Conservation (phyloP, 2,329 filamentous ascomycete genomes). For the Nannizziopsis arthrosporioides region DNA sequence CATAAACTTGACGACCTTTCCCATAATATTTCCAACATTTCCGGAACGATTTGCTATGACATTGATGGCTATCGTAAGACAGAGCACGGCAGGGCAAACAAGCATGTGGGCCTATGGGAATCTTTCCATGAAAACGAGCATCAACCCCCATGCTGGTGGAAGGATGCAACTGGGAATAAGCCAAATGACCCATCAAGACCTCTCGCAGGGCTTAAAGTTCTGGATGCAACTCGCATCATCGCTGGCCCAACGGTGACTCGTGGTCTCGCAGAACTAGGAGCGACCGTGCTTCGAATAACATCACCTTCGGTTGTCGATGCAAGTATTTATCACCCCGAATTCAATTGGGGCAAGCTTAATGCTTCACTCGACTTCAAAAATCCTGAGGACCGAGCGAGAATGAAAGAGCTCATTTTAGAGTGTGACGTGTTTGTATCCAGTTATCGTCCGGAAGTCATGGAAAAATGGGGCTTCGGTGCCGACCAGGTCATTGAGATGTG, state of each 20-base stretch:
- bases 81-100: constrained; percentile 35
- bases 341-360: constrained; percentile 43
- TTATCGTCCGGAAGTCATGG: constrained; percentile 39
- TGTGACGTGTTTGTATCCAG: constrained; percentile 43
- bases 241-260: constrained; percentile 37
- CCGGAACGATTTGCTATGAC: constrained; percentile 31
- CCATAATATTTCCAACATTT: not conserved
- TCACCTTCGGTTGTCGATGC: constrained; percentile 32
- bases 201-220: constrained; percentile 38
- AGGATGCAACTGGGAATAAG: constrained; percentile 16
- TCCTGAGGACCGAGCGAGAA: constrained; percentile 28
- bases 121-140: constrained; percentile 21
- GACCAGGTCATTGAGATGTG: constrained; percentile 34
- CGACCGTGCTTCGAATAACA: constrained; percentile 27
- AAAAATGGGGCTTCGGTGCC: constrained; percentile 37
- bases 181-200: constrained; percentile 27
- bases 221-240: constrained; percentile 41
- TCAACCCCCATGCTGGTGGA: constrained; percentile 35
- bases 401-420: constrained; percentile 34
- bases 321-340: constrained; percentile 33
- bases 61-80: constrained; percentile 29
- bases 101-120: constrained; percentile 33
- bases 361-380: constrained; percentile 34
- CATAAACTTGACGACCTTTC: not conserved
- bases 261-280: constrained; percentile 37